Evolutionary conservation across 2,329 filamentous ascomycete species (phyloP), one percentile per base, ranked within the genome.

Genomic region (Macrophomina phaseolina): DNA sequence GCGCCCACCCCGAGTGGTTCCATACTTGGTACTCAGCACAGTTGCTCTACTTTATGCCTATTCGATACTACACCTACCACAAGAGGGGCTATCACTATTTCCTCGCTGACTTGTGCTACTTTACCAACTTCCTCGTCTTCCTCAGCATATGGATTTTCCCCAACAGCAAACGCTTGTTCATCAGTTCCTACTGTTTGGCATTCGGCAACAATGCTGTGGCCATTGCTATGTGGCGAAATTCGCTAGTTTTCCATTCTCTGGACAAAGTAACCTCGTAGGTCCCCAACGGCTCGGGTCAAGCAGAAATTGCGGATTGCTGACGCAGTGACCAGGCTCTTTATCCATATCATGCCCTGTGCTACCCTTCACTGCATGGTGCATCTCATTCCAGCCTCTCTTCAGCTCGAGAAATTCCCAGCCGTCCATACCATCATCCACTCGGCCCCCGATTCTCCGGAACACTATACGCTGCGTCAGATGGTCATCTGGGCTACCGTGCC

Each of bases 161-260:
- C 0, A 82, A 86, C 62, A 97, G 94, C 12, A 97, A 97, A 79
- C 89, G 94, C 52, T 86, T 99, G 16, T 94, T 99, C 78, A 95
- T 96, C 70, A 90, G 93, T 71, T 90, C 92, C 0, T 99, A 94
- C 79, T 98, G 95, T 74, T 84, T 99, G 40, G 92, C 94, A 9
- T 96, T 92, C 75, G 95, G 95, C 69, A 99, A 99, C 80, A 99
- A 99, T 76, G 95, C 95, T 23, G 89, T 97, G 55, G 95, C 95
- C 12, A 98, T 99, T 77, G 93, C 95, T 76, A 95, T 99, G 94
- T 99, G 95, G 95, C 89, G 95, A 70, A 99, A 99, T 78, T 97
- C 94, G 38, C 87, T 99, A 75, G 95, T 99, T 55, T 99, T 99
- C 79, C 95, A 99, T 83, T 97, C 93, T 76, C 89, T 99, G 80